Base-by-base conservation (phyloP, 1,284 basidiomycete species). In the Ceratobasidium sp. region DNA sequence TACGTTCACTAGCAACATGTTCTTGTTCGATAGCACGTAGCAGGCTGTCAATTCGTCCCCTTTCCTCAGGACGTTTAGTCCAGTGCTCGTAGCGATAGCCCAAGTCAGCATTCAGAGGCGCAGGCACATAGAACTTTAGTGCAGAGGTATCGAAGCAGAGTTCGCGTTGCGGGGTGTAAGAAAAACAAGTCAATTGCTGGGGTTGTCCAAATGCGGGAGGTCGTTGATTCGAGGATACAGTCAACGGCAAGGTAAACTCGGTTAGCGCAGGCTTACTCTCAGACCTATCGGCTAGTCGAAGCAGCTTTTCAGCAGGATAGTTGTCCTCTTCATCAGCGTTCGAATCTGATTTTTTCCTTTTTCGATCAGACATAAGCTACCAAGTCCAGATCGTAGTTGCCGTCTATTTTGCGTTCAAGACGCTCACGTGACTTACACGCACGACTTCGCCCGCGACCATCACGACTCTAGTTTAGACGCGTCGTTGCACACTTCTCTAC, bases 91-190 rank as follows among this genome's bases (percentile, higher is more conserved):
- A 82, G 6, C 84, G 83, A 31, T 80, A 77, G 61, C 76, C 83
- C 8, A 94, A 86, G 76, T 91, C 86, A 1, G 91, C 91, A 10
- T 87, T 86, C 5, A 81, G 81, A 3, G 91, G 91, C 7, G 93
- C 92, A 65, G 89, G 86, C 49, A 89, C 85, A 80, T 89, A 93
- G 82, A 92, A 93, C 58, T 90, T 87, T 83, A 94, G 80, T 0
- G 92, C 89, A 15, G 90, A 87, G 81, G 94, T 86, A 20, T 86
- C 78, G 33, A 81, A 78, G 23, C 82, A 76, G 35, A 83, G 77
- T 39, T 81, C 77, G n/a, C 82, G 76, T 28, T 78, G 56, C 0
- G 79, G 82, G 20, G 86, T 86, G 80, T 91, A 91, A 35, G 91
- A 91, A 82, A 92, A 92, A 1, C 90, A 87, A n/a, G 89, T 85